Evolutionary conservation across 441 rosid genomes (phyloP), one percentile per base, ranked within the genome.

Genomic region (Gossypium davidsonii): DNA sequence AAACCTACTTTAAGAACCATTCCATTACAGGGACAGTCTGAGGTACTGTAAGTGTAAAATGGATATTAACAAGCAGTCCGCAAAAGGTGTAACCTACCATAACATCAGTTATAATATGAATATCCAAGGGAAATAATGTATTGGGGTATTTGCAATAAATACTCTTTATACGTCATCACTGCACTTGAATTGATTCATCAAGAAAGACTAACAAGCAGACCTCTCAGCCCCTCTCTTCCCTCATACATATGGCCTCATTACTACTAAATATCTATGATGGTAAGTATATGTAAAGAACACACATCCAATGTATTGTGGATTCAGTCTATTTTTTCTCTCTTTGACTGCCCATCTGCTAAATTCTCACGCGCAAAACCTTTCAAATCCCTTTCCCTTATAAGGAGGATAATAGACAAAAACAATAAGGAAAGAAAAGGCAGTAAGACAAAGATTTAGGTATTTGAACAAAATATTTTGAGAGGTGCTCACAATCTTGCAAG

Each of bases 401-500:
- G 34, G 15, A 53, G 26, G 31, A 55, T 2, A 10, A 18, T 31
- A 77, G 46, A 18, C 15, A 79, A 68, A 75, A 63, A 23, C 6
- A 34, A 55, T 55, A 55, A 20, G 26, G 26, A 18, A 18, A 23
- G 25, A n/a, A 10, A 18, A 23, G 25, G 64, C 21, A 76, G 61
- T 14, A 23, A 57, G 23, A 20, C 18, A 34, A 21, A 51, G 61
- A 55, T 37, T 65, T 12, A 21, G 53, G 48, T 42, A 8, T 65
- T 66, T n/a, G 51, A 56, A 6, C 65, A 58, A 66, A 37, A 48
- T 42, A 26, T 67, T 44, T 46, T 5, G 20, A 71, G 59, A 64
- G 70, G 79, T 37, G 20, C 95, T 86, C 76, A 95, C 99, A 98
- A 77, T 95, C 98, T 79, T 95, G 99, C 87, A 95, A 81, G 80